Evolutionary conservation across 148 eudicot species (phyloP).

Genomic region (Cornus florida): DNA sequence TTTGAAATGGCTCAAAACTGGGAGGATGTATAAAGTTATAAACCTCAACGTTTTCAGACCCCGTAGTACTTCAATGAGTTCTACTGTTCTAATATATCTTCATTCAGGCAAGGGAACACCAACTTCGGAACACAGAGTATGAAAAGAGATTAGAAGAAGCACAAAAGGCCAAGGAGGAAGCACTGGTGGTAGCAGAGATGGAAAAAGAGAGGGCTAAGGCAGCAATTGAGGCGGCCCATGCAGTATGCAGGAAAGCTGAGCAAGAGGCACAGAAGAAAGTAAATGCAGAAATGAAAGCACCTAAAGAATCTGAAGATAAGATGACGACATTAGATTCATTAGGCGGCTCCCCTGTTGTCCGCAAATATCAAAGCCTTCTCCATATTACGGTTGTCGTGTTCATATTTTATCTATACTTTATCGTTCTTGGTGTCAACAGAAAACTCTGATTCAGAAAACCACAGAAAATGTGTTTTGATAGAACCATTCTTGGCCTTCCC

Average conservation of each 20-base stretch:
- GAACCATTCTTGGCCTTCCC: too few relatives aligned
- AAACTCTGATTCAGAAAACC: too few relatives aligned
- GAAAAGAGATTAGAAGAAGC: conserved; percentile 4
- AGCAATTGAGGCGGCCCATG: neutral
- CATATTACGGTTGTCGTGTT: conserved; percentile 13
- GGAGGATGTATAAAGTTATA: too few relatives aligned
- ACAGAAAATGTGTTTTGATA: too few relatives aligned
- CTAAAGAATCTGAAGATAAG: conserved; percentile 7
- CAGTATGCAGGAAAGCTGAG: neutral
- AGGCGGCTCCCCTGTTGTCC: neutral
- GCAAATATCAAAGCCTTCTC: conserved; percentile 14
- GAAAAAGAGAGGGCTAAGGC: conserved; percentile 5
- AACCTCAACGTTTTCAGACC: neutral
- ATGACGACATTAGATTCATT: conserved; percentile 1
- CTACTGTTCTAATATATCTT: neutral
- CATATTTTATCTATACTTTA: neutral
- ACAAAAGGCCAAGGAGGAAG: conserved; percentile 1
- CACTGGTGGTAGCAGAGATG: neutral
- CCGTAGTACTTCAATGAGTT: neutral
- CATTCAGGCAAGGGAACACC: conserved; percentile 15
- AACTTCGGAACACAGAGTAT: conserved; percentile 8
- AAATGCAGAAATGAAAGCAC: neutral
- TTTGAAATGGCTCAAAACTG: neutral
- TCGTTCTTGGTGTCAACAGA: too few relatives aligned
- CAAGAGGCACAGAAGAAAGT: neutral